Evolutionary conservation across 2,329 filamentous ascomycete genomes (phyloP), one percentile per base, ranked within the genome.

Genomic region (Taxawa tesnikishii): DNA sequence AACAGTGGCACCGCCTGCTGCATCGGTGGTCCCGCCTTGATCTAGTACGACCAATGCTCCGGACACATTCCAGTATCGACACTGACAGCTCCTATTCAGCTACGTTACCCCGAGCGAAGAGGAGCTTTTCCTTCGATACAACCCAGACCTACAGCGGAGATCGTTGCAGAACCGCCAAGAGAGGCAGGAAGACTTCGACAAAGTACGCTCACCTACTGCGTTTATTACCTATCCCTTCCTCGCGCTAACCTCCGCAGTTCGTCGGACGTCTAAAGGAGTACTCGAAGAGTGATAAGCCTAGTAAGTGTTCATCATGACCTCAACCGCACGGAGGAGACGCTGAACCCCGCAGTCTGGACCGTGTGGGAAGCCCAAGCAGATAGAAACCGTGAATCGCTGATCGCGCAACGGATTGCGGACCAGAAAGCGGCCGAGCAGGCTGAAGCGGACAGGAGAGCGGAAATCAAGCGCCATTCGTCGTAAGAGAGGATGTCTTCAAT

Each of bases 111-210:
- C 90, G 2, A 79, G 81, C 9, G 85, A 94, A 46, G 90, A 94
- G 58, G 85, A 96, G 61, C 70, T 98, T 26, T 85, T 92, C 66
- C n/a, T n/a, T n/a, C n/a, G 70, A 58, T 96, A 96, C 63, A 96
- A 88, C 56, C 88, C 88, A 1, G 90, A 96, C 19, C 70, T 98
- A n/a, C 82, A 90, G 53, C 82, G 83, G 56, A 74, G 81, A 50
- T 85, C 82, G 40, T 63, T 93, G n/a, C 85, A 87, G 56, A 73
- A 77, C 37, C 73, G 84, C 12, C 68, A 79, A 36, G 74, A 80
- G 53, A 72, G 73, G 38, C 75, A 90, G 50, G 70, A 87, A 56
- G 85, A 94, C 37, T 94, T 94, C 47, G 82, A 94, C 51, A 72
- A 85, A n/a, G n/a, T n/a, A n/a, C n/a, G n/a, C n/a, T n/a, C n/a